A percentile compares a stretch with the other conserved stretches of the same genome.
Conservation (phyloP, 2,329 filamentous ascomycete species). For the Dactylonectria macrodidyma region DNA sequence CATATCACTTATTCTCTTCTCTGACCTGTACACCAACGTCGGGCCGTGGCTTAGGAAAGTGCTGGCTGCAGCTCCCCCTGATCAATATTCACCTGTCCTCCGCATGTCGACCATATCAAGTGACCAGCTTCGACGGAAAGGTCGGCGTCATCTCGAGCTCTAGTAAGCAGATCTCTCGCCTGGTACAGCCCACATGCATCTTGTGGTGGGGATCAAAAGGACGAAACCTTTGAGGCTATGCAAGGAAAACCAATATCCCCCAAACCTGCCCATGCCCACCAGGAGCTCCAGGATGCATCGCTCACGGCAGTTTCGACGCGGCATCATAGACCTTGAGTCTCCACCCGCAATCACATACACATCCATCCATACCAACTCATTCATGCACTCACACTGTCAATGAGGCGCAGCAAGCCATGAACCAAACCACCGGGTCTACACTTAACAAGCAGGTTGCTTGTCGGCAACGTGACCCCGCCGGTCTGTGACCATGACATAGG, state of each 20-base stretch:
- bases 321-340: neutral
- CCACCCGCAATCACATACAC: neutral
- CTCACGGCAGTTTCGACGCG: neutral
- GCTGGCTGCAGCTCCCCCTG: neutral
- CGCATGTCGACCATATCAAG: conserved; percentile 33
- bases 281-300: neutral
- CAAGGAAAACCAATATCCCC: neutral
- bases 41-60: conserved; percentile 12
- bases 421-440: conserved; percentile 25
- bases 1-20: conserved; percentile 1
- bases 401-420: conserved; percentile 15
- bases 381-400: neutral
- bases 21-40: neutral
- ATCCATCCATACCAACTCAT: neutral
- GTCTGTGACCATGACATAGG: neutral
- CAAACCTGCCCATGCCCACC: neutral
- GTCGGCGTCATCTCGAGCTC: neutral
- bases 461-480: neutral
- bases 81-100: conserved; percentile 15
- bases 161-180: neutral
- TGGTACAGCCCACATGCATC: too few species aligned
- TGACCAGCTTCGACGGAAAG: conserved; percentile 13
- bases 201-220: too few species aligned
- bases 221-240: neutral
- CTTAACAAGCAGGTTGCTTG: conserved; percentile 13